A percentile compares a stretch with the other conserved stretches of the same genome.
Evolutionary conservation across 768 basidiomycete genomes (phyloP).

Genomic region (Sarcodon sp.): DNA sequence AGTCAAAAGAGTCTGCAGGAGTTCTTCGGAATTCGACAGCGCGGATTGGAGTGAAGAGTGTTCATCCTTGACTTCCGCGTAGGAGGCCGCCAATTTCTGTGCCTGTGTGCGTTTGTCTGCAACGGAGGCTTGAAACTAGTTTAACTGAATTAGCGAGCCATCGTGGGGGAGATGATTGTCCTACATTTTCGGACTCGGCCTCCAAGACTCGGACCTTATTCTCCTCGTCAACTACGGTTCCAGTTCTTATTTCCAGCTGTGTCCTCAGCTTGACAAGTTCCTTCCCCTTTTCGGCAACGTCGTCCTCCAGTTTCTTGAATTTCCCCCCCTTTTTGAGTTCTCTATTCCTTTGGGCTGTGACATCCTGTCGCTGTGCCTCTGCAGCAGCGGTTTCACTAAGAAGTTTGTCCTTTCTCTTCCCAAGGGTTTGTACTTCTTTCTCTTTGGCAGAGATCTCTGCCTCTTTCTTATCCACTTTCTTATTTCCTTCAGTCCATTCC

Average conservation of each 20-base stretch:
- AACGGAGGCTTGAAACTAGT: constrained; percentile 44
- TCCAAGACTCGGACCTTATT: constrained; percentile 37
- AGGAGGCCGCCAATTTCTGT: constrained; percentile 36
- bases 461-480: constrained; percentile 40
- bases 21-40: constrained; percentile 70
- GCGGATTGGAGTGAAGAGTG: constrained; percentile 48
- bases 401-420: constrained; percentile 36
- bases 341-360: constrained; percentile 66
- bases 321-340: constrained; percentile 93
- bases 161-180: constrained; percentile 6
- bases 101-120: constrained; percentile 51
- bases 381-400: constrained; percentile 44
- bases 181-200: constrained; percentile 48
- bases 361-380: constrained; percentile 52
- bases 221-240: constrained; percentile 70
- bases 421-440: constrained; percentile 30
- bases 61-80: constrained; percentile 53
- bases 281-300: constrained; percentile 67
- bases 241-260: constrained; percentile 72
- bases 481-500: constrained; percentile 66
- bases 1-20: constrained; percentile 90
- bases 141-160: background rate
- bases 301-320: constrained; percentile 73
- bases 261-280: constrained; percentile 72
- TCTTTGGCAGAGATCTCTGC: constrained; percentile 38